These are phyloP conservation scores for Poterioochromonas sp. DNA, from an alignment of 352 stramenopile species.

Conservation along the genomic window DNA sequence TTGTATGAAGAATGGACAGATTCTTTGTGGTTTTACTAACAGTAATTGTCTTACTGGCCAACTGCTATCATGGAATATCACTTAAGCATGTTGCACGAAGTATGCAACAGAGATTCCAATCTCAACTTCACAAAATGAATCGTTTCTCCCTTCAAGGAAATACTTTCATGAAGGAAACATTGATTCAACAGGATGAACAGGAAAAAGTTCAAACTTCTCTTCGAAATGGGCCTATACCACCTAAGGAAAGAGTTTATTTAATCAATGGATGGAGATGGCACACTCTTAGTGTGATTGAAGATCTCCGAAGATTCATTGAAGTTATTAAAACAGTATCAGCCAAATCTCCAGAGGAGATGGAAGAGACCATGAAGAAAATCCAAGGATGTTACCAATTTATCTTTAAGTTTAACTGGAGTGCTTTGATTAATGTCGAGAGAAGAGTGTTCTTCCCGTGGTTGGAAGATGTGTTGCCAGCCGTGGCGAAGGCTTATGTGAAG, in stretches of 20 bases:
- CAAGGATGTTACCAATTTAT: not conserved
- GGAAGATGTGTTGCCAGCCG: not conserved
- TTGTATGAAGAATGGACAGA: too few relatives aligned
- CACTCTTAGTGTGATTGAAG: not conserved
- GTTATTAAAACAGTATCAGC: not conserved
- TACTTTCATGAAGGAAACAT: too few relatives aligned
- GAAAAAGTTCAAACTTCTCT: not conserved
- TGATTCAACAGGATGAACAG: not conserved
- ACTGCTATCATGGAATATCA: too few relatives aligned
- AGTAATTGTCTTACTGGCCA: too few relatives aligned
- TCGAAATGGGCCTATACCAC: not conserved
- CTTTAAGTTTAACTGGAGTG: not conserved
- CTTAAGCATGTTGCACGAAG: too few relatives aligned
- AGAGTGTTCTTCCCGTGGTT: not conserved
- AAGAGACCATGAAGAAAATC: not conserved
- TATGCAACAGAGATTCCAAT: too few relatives aligned
- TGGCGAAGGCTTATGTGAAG: not conserved
- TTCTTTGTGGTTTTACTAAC: too few relatives aligned
- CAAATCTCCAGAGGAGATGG: not conserved
- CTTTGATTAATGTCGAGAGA: not conserved
- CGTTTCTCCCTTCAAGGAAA: too few relatives aligned
- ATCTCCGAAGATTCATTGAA: not conserved
- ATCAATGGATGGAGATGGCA: conserved; percentile 14
- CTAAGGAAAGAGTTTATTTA: not conserved
- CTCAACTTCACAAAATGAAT: too few relatives aligned